Conservation (phyloP, 1,284 basidiomycete genomes). For the Crucibulum parvulum region DNA sequence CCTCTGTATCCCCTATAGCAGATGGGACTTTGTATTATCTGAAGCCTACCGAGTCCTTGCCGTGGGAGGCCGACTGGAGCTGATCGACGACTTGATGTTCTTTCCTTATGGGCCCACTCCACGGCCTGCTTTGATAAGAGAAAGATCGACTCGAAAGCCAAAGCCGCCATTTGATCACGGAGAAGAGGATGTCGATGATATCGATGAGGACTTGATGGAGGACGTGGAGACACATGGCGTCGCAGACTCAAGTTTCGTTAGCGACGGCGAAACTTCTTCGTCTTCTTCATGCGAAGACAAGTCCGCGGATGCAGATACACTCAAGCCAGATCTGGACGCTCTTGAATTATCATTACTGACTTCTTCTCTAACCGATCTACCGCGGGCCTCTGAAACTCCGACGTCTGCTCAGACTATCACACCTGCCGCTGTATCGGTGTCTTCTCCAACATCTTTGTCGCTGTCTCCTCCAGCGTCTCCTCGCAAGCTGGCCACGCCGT, state of each 20-base stretch:
- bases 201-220: constrained; percentile 32
- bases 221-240: constrained; percentile 27
- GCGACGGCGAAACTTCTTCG: constrained; percentile 18
- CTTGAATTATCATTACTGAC: not conserved
- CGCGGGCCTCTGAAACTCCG: not conserved
- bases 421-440: not conserved
- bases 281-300: constrained; percentile 1
- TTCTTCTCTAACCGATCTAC: too few relatives aligned
- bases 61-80: constrained; percentile 67
- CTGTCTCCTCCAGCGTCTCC: too few relatives aligned
- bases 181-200: constrained; percentile 12
- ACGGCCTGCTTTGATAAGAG: constrained; percentile 6
- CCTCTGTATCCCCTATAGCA: constrained; percentile 61
- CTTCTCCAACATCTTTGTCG: not conserved
- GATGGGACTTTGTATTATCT: constrained; percentile 62
- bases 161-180: constrained; percentile 12
- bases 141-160: not conserved
- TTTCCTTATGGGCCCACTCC: constrained; percentile 57
- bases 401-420: not conserved
- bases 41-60: constrained; percentile 68
- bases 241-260: constrained; percentile 24
- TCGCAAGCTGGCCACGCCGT: too few relatives aligned
- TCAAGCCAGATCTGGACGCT: not conserved
- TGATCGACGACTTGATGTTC: constrained; percentile 73
- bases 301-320: not conserved